These are phyloP conservation scores for Corymbia maculata DNA, from an alignment of 345 rosid species.

Conservation along the genomic window DNA sequence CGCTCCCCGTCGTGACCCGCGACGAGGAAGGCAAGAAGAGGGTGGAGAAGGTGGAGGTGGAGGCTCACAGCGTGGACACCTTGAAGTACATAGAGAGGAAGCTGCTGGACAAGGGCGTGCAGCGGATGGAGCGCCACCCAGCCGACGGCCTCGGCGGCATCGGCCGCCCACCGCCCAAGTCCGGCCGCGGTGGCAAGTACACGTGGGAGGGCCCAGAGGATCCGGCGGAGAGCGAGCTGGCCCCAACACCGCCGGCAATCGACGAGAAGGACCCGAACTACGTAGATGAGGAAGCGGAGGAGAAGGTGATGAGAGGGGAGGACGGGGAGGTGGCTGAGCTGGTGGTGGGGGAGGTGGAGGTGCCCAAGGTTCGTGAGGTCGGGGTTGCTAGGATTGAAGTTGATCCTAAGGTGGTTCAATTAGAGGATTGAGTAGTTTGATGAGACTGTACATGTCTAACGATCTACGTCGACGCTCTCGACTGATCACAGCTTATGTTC, in stretches of 20 bases:
- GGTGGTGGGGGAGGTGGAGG: constrained; percentile 62
- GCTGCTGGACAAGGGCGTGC: constrained; percentile 60
- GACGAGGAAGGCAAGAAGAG: constrained; percentile 38
- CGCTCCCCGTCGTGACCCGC: constrained; percentile 1
- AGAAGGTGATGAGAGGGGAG: constrained; percentile 20
- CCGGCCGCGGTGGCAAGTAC: constrained; percentile 80
- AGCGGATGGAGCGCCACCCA: constrained; percentile 76
- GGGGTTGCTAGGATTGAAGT: constrained; percentile 66
- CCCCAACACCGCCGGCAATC: constrained; percentile 40
- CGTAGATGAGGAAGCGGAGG: constrained; percentile 39
- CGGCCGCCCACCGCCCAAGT: constrained; percentile 44
- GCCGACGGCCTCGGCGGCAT: constrained; percentile 42
- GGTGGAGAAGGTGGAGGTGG: constrained; percentile 30
- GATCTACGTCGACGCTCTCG: not conserved
- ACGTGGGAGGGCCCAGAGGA: constrained; percentile 78
- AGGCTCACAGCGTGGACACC: constrained; percentile 43
- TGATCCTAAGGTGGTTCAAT: constrained; percentile 19
- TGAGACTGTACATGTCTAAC: not conserved
- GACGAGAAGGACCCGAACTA: constrained; percentile 81
- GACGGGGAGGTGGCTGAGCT: constrained; percentile 6
- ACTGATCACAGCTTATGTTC: not conserved
- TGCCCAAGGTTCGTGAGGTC: constrained; percentile 38
- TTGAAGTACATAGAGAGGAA: constrained; percentile 50
- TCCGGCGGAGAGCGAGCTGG: constrained; percentile 38
- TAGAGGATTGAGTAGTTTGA: not conserved